Base-by-base conservation (phyloP, 768 basidiomycete genomes). In the Porphyrellus cyaneotinctus region DNA sequence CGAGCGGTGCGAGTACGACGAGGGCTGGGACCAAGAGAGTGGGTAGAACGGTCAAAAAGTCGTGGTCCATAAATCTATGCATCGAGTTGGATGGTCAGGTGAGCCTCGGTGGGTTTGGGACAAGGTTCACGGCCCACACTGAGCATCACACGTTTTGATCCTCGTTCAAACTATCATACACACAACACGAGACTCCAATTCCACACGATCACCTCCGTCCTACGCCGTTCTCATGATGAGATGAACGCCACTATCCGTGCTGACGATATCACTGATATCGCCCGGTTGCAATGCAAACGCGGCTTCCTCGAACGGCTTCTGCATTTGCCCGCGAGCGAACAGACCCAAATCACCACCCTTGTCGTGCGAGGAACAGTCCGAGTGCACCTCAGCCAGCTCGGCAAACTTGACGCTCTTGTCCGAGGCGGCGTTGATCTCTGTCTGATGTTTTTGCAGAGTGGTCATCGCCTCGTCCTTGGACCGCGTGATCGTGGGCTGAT, bases 241-340 rank as follows among this genome's bases (percentile, higher is more conserved):
- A 70, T 99, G 97, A 20, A 97, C 92, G 18, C 97, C 97, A 60
- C 92, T 95, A 59, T 98, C 95, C 42, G 95, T 88, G 62, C 81
- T 82, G 64, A 97, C 81, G 42, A 93, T 73, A 26, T 83, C 86
- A 69, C 89, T 91, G 65, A 94, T 85, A 71, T 88, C 71, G 9
- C 85, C 89, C 20, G 87, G 79, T 43, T 83, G 65, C 57, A 94
- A 75, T 3, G 72, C 80, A 69, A 79, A 95, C 12, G 90, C 75
- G 30, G 91, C 88, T 28, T 95, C 92, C 72, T 97, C 95, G 64
- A 99, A 99, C 32, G 92, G 86, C 72, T 91, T 93, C 73, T 99
- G 97, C 97, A 99, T 99, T 74, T 91, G 87, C 1, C 87, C 88
- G 17, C 71, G 82, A 1, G 78, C 80, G 64, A 99, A 99, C 76